Evolutionary conservation across 2,329 filamentous ascomycete genomes (phyloP).

Genomic region (Biscogniauxia mediterranea): DNA sequence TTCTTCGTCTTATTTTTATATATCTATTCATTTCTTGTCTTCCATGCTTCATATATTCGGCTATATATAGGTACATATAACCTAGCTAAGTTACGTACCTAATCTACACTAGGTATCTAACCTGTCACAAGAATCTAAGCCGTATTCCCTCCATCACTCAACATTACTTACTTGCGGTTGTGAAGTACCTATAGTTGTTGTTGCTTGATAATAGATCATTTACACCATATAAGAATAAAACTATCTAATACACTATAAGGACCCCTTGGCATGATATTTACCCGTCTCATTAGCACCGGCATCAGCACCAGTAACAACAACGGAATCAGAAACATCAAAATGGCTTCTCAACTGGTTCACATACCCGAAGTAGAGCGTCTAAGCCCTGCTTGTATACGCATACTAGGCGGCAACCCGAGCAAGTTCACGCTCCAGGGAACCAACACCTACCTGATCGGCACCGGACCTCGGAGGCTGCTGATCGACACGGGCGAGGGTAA

Average conservation of each 20-base stretch:
- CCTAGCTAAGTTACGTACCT: too few relatives aligned
- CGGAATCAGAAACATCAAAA: constrained; percentile 33
- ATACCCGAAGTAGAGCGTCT: constrained; percentile 76
- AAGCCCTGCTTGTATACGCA: constrained; percentile 74
- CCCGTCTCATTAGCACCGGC: constrained; percentile 14
- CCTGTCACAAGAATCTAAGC: too few relatives aligned
- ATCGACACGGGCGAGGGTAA: constrained; percentile 88
- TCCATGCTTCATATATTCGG: neutral
- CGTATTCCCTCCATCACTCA: too few relatives aligned
- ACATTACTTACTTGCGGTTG: too few relatives aligned
- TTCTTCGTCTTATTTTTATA: neutral
- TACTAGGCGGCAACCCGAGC: constrained; percentile 86
- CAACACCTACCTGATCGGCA: constrained; percentile 91
- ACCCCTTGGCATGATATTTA: constrained; percentile 21
- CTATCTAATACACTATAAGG: neutral
- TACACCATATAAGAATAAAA: neutral
- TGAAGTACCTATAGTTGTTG: too few relatives aligned
- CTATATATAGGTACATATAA: too few relatives aligned
- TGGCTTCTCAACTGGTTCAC: constrained; percentile 60
- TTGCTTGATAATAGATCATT: neutral
- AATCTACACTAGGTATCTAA: too few relatives aligned
- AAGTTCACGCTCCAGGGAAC: constrained; percentile 78
- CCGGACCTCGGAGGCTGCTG: constrained; percentile 69
- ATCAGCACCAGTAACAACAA: constrained; percentile 13
- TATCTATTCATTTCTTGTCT: too few relatives aligned